Percentiles rank a stretch among this genome's conserved stretches.
Conservation (phyloP, 306 rosid species). For the Comarum palustre region DNA sequence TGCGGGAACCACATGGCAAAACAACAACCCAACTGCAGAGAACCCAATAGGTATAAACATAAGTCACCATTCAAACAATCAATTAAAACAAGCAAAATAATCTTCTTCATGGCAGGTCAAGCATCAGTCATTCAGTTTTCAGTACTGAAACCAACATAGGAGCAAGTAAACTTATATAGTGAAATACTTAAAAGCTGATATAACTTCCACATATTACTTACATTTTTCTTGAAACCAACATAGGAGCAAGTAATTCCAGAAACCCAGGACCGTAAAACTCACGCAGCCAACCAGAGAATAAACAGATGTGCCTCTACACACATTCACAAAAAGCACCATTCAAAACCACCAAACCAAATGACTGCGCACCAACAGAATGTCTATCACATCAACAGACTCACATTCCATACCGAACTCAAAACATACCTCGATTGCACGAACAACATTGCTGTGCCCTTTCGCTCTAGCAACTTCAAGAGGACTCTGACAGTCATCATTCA, state of each 20-base stretch:
- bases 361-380: background rate
- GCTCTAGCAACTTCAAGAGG: slow-evolving; percentile 88
- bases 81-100: background rate
- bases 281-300: slow-evolving; percentile 93
- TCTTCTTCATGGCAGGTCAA: slow-evolving; percentile 20
- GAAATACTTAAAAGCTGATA: slow-evolving; percentile 18
- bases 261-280: slow-evolving; percentile 91
- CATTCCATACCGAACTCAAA: background rate
- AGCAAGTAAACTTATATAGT: slow-evolving; percentile 24
- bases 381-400: background rate
- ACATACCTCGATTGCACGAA: slow-evolving; percentile 78
- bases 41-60: slow-evolving; percentile 26
- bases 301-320: slow-evolving; percentile 72
- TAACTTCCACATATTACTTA: slow-evolving; percentile 37
- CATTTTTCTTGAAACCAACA: slow-evolving; percentile 77
- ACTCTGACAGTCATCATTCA: slow-evolving; percentile 95
- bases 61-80: background rate
- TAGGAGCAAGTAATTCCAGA: slow-evolving; percentile 82
- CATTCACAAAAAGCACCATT: background rate
- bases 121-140: too few relatives aligned
- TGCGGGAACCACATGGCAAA: slow-evolving; percentile 74
- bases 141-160: too few relatives aligned
- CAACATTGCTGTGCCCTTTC: slow-evolving; percentile 71
- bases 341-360: slow-evolving; percentile 15
- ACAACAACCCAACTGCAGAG: slow-evolving; percentile 85